Evolutionary conservation across 2,329 filamentous ascomycete species (phyloP).

Genomic region (Claviceps sp.): DNA sequence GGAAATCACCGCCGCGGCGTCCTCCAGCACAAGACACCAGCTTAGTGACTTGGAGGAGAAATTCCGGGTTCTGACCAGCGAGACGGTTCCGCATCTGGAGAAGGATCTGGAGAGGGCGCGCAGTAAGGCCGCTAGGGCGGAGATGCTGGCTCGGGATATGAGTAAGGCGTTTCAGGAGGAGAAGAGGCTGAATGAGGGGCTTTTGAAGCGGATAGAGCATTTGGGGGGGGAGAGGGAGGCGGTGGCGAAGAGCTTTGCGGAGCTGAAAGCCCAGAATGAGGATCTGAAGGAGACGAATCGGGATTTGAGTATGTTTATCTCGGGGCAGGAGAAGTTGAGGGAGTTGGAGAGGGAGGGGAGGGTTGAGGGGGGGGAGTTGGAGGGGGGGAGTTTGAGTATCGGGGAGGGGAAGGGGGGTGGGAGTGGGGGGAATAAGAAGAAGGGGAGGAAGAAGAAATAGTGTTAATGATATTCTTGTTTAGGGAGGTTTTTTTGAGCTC

Average conservation of each 20-base stretch:
- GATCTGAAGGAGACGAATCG: conserved; percentile 78
- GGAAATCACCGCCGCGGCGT: conserved; percentile 42
- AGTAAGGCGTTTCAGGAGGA: conserved; percentile 73
- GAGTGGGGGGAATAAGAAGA: conserved; percentile 22
- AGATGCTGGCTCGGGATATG: conserved; percentile 62
- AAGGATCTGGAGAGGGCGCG: conserved; percentile 57
- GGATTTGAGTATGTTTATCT: conserved; percentile 79
- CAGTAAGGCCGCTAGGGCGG: conserved; percentile 55
- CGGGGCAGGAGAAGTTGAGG: conserved; percentile 66
- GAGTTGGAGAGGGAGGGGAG: conserved; percentile 49
- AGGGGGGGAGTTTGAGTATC: conserved; percentile 57
- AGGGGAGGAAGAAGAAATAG: no score
- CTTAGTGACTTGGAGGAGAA: conserved; percentile 36
- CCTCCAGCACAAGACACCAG: conserved; percentile 34
- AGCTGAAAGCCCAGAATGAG: conserved; percentile 47
- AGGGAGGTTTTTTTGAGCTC: no score
- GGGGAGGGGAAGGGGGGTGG: conserved; percentile 45
- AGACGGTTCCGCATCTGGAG: conserved; percentile 56
- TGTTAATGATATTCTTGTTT: no score
- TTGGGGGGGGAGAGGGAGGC: conserved; percentile 49
- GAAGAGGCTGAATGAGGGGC: conserved; percentile 66
- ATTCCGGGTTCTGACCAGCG: conserved; percentile 32
- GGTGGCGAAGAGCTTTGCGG: conserved; percentile 42
- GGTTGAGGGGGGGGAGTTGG: conserved; percentile 55
- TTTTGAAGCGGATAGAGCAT: conserved; percentile 71